Conservation (phyloP, 2,329 filamentous ascomycete genomes). For the Ceratocystis variospora region DNA sequence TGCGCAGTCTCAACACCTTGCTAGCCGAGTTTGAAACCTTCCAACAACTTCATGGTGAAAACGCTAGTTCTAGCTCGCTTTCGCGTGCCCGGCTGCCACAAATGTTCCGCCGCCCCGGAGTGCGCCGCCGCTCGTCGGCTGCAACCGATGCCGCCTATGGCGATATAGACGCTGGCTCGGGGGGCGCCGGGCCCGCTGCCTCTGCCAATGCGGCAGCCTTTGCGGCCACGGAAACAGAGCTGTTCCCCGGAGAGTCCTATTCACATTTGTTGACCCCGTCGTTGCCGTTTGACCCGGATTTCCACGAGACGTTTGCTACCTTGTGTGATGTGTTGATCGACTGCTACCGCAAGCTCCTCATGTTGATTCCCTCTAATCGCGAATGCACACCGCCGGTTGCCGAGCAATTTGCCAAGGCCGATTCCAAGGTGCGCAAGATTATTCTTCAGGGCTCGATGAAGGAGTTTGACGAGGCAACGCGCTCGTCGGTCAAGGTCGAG, state of each 20-base stretch:
- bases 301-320: conserved; percentile 90
- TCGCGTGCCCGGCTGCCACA: conserved; percentile 67
- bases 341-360: conserved; percentile 67
- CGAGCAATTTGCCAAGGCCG: conserved; percentile 81
- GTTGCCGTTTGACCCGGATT: conserved; percentile 91
- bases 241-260: conserved; percentile 75
- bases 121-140: conserved; percentile 39
- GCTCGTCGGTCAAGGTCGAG: conserved; percentile 63
- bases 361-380: conserved; percentile 59
- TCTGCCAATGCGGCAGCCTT: conserved; percentile 40
- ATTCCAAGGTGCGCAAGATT: conserved; percentile 73
- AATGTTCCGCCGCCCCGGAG: conserved; percentile 59
- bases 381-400: conserved; percentile 57
- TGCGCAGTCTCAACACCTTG: conserved; percentile 72
- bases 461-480: conserved; percentile 82
- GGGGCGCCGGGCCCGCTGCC: conserved; percentile 23
- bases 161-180: conserved; percentile 24
- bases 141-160: conserved; percentile 29
- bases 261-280: conserved; percentile 78
- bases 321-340: conserved; percentile 92
- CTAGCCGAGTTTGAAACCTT: conserved; percentile 88
- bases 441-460: conserved; percentile 75
- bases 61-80: conserved; percentile 56
- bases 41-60: conserved; percentile 71
- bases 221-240: conserved; percentile 47